phyloP scores from a whole-genome alignment of 345 rosid genomes.

The Leavenworthia alabamica region DNA sequence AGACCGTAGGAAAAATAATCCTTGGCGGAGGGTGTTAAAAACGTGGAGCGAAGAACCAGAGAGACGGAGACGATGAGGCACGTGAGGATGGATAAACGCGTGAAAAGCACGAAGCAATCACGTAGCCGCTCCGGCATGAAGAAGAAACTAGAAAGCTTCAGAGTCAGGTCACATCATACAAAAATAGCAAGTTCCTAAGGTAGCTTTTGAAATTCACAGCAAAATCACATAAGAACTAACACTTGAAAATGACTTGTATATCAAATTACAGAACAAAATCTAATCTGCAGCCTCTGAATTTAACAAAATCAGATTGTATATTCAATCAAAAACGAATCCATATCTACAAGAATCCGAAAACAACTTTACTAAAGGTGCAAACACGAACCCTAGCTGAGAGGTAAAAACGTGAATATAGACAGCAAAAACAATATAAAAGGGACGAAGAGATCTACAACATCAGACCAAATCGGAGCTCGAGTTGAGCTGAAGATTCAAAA shows the following conservation, averaged over 20 bases:
- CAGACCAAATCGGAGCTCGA: slow-evolving; percentile 19
- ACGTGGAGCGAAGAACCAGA: slow-evolving; percentile 45
- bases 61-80: slow-evolving; percentile 50
- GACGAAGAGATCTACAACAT: slow-evolving; percentile 11
- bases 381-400: slow-evolving; percentile 32
- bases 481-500: slow-evolving; percentile 13
- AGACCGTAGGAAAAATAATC: slow-evolving; percentile 19
- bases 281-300: slow-evolving; percentile 5
- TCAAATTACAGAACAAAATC: not conserved
- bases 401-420: slow-evolving; percentile 11
- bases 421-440: not conserved
- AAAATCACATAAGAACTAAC: too few relatives aligned
- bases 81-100: slow-evolving; percentile 37
- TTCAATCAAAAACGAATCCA: not conserved
- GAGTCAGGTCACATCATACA: slow-evolving; percentile 3
- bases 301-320: not conserved
- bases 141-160: slow-evolving; percentile 32
- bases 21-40: slow-evolving; percentile 24
- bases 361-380: slow-evolving; percentile 35
- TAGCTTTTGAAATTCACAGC: not conserved
- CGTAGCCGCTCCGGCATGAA: slow-evolving; percentile 33
- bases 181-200: not conserved
- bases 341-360: not conserved
- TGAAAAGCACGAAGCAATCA: slow-evolving; percentile 34
- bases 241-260: too few relatives aligned